Base-by-base conservation (phyloP, 1,139 yeast genomes). In the Zhuliangozyma blackwelliae region DNA sequence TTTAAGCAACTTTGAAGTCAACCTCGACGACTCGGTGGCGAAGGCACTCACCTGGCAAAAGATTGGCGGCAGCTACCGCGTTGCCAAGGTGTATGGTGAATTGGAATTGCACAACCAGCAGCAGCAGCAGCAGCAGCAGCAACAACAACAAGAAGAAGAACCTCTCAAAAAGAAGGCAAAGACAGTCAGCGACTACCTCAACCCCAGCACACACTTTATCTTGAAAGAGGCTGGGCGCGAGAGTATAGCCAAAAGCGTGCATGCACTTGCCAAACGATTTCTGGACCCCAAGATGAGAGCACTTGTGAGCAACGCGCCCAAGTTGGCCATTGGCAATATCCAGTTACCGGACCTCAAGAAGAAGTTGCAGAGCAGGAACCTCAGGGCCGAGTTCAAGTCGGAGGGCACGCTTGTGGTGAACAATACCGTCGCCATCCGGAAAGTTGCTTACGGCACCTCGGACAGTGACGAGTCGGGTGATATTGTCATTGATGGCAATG, bases 381-480 rank as follows among this genome's bases (percentile, higher is more conserved):
- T 84, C 49, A 68, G 69, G 39, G 96, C 96, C 0, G 97, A 90
- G 52, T 88, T 92, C 56, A 80, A 85, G 54, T 94, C 97, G 39
- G 97, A 89, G 55, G 98, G 97, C 55, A 81, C 90, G 0, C 65
- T 92, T 36, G 95, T 90, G 7, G 85, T 95, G 28, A 90, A 90
- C 51, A 86, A 84, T 41, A 67, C 66, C 38, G 75, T 92, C 21
- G 82, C 90, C 1, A 78, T 92, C 7, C 68, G 88, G 40, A 90
- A 92, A 57, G 72, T 85, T 3, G 76, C 78, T 8, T 64, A 65
- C 44, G 61, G 67, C 20, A 52, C 57, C 11, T 45, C 52, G 8
- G 73, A 66, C 38, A 61, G 63, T 25, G 75, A 70, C 34, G 75
- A 68, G 36, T 89, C 89, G 34, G 96, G 97, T 29, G 84, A 84